Base-by-base conservation (phyloP, 108 stramenopile species). In the Nannochloropsis oceanica region DNA sequence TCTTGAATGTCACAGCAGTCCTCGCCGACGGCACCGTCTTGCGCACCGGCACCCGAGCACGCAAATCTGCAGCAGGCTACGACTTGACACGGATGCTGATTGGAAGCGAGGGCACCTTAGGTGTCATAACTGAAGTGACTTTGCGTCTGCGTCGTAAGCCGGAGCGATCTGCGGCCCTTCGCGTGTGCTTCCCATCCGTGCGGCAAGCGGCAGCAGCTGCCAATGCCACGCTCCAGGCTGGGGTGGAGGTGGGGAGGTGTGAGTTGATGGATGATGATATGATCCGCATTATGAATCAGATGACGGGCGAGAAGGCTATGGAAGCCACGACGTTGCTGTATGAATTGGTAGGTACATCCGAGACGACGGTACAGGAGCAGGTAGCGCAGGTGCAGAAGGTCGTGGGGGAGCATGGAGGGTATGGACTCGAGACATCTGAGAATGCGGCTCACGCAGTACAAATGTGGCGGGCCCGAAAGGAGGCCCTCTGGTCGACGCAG, bases 41-140 rank as follows among this genome's bases (percentile, higher is more conserved):
- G 50, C 84, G 44, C 81, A 89, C 89, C 26, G 88, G 86, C 34
- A 25, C 80, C 43, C 43, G 89, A 26, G 88, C 89, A 34, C 86
- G 85, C 26, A 90, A 90, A 86, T 86, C 86, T 27, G 85, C 89
- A 27, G 89, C 89, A 18, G 98, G 98, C 13, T 97, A 96, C 90
- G 95, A 97, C 87, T 91, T 97, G 43, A 87, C 94, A 9, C 85
- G 91, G 14, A 89, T 98, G 25, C 81, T 97, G 50, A 90, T 93
- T 43, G 98, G 98, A 22, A 93, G 92, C n/a, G 95, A 96, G 86
- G 94, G 95, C 26, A 94, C 95, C 50, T 26, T 82, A 34, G 87
- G 87, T 0, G 89, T 96, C 43, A 93, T 98, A 46, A 98, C 96
- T 0, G 91, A 93, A 85, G 90, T 94, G 24, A 94, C 95, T 26